Percentiles rank a stretch among this genome's conserved stretches.
Evolutionary conservation across 768 basidiomycete genomes (phyloP).

Genomic region (Mycena rosella): DNA sequence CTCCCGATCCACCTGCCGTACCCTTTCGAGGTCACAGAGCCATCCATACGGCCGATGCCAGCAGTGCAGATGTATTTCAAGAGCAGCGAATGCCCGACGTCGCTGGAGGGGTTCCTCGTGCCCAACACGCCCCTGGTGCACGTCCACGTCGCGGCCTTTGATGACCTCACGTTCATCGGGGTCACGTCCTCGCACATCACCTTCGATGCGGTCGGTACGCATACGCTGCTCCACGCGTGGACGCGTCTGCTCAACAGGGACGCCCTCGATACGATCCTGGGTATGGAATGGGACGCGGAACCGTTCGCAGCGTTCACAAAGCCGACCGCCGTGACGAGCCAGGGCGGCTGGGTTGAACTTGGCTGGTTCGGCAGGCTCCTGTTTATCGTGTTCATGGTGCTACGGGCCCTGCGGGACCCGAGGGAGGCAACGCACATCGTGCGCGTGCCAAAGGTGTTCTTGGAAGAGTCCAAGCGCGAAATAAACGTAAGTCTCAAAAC

Average conservation of each 20-base stretch:
- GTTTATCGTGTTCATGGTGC: not conserved
- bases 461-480: slow-evolving; percentile 2
- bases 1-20: not conserved
- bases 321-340: not conserved
- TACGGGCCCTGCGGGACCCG: not conserved
- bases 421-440: not conserved
- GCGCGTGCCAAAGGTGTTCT: slow-evolving; percentile 22
- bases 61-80: slow-evolving; percentile 4
- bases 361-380: not conserved
- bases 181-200: slow-evolving; percentile 15
- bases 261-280: slow-evolving; percentile 11
- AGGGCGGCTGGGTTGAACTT: slow-evolving; percentile 1
- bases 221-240: slow-evolving; percentile 18
- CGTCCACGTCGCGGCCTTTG: slow-evolving; percentile 26
- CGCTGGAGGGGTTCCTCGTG: slow-evolving; percentile 4
- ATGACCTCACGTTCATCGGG: slow-evolving; percentile 30
- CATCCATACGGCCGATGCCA: not conserved
- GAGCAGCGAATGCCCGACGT: slow-evolving; percentile 2
- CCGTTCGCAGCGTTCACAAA: not conserved
- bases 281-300: slow-evolving; percentile 17
- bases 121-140: slow-evolving; percentile 19
- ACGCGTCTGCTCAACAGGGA: slow-evolving; percentile 15
- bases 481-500: slow-evolving; percentile 19
- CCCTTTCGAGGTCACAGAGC: not conserved
- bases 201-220: slow-evolving; percentile 14